Evolutionary conservation across 192 early-diverging fungal genomes (phyloP).

Genomic region (Linnemannia hyalina): DNA sequence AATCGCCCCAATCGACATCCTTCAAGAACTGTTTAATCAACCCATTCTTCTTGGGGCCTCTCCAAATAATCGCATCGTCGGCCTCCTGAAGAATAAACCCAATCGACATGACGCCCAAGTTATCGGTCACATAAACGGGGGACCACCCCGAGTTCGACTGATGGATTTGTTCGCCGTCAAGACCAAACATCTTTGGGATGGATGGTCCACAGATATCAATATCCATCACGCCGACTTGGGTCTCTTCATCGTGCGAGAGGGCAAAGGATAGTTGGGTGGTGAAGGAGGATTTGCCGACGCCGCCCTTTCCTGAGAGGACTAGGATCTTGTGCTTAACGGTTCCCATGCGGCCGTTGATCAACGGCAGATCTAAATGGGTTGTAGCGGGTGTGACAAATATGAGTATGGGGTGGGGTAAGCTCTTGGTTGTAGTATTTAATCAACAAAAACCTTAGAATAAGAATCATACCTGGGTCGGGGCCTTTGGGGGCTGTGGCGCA

Average conservation of each 20-base stretch:
- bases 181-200: slow-evolving; percentile 93
- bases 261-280: slow-evolving; percentile 92
- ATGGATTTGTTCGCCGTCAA: slow-evolving; percentile 87
- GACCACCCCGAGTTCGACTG: slow-evolving; percentile 84
- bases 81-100: slow-evolving; percentile 91
- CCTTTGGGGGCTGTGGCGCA: slow-evolving; percentile 84
- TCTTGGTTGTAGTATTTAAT: not conserved
- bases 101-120: slow-evolving; percentile 91
- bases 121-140: slow-evolving; percentile 83
- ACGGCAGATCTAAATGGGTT: slow-evolving; percentile 64
- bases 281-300: slow-evolving; percentile 96
- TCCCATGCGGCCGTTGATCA: slow-evolving; percentile 73
- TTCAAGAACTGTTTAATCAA: slow-evolving; percentile 97
- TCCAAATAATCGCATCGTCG: slow-evolving; percentile 95
- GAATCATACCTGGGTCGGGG: slow-evolving; percentile 75
- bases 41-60: slow-evolving; percentile 94
- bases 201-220: slow-evolving; percentile 98
- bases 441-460: not conserved
- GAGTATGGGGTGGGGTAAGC: slow-evolving; percentile 6
- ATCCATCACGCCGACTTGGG: slow-evolving; percentile 89
- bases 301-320: slow-evolving; percentile 97
- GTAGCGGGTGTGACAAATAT: not conserved
- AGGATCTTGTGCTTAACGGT: slow-evolving; percentile 90
- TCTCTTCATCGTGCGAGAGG: slow-evolving; percentile 69
- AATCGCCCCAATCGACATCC: slow-evolving; percentile 93